Evolutionary conservation across 805 yeast species (phyloP).

Genomic region (Wickerhamiella sorbophila): DNA sequence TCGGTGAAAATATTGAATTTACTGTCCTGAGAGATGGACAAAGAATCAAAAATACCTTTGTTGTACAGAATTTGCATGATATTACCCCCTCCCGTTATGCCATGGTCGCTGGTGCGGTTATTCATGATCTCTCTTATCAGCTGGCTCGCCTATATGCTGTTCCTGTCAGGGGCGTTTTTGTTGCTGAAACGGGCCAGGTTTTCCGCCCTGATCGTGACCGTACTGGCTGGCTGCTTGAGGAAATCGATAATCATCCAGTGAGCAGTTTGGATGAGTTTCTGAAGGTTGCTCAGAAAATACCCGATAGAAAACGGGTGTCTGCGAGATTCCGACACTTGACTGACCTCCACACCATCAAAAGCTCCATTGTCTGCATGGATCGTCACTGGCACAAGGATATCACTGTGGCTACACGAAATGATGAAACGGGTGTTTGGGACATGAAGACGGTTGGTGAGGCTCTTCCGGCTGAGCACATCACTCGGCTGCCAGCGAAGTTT

Average conservation of each 20-base stretch:
- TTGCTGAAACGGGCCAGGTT: constrained; percentile 64
- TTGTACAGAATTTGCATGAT: constrained; percentile 60
- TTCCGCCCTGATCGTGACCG: constrained; percentile 39
- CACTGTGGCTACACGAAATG: constrained; percentile 48
- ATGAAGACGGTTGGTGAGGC: constrained; percentile 39
- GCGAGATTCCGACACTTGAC: constrained; percentile 62
- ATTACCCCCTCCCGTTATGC: constrained; percentile 75
- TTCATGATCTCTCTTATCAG: constrained; percentile 77
- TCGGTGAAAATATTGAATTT: constrained; percentile 44
- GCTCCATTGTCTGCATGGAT: constrained; percentile 56
- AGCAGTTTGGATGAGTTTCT: constrained; percentile 64
- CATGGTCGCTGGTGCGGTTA: constrained; percentile 74
- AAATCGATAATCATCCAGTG: constrained; percentile 60
- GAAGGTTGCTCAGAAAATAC: constrained; percentile 61
- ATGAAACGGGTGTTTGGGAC: constrained; percentile 45
- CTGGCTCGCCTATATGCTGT: constrained; percentile 73
- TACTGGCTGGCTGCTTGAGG: constrained; percentile 69
- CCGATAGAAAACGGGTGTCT: constrained; percentile 60
- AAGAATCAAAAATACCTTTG: constrained; percentile 35
- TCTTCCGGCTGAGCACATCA: constrained; percentile 36
- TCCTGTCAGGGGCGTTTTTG: constrained; percentile 73
- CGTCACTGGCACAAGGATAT: constrained; percentile 74
- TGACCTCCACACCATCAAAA: constrained; percentile 61
- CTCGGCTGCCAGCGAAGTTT: constrained; percentile 53
- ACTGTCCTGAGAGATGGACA: constrained; percentile 64